A percentile compares a stretch with the other conserved stretches of the same genome.
Evolutionary conservation across 2,329 filamentous ascomycete species (phyloP).

Genomic region (Botrytis aclada): DNA sequence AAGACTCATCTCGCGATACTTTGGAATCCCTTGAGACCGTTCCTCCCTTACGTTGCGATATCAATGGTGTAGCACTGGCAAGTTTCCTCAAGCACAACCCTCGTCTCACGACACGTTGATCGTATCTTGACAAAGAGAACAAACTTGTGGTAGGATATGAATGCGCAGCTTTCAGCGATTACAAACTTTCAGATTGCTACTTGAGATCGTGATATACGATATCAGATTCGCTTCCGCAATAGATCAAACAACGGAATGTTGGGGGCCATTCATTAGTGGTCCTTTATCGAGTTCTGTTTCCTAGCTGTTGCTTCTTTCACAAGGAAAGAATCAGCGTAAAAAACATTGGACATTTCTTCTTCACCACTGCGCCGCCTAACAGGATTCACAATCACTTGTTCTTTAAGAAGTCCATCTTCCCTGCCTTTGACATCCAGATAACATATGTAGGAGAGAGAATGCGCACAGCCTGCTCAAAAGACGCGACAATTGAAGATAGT

Average conservation of each 20-base stretch:
- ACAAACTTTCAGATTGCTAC: not conserved
- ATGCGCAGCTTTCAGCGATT: slow-evolving; percentile 1
- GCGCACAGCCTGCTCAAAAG: not conserved
- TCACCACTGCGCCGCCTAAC: not conserved
- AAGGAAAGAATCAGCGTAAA: not conserved
- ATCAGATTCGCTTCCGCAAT: not conserved
- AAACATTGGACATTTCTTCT: not conserved
- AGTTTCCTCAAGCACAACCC: not conserved
- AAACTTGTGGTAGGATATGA: not conserved
- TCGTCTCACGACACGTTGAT: not conserved
- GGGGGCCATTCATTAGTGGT: not conserved
- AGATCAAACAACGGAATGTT: not conserved
- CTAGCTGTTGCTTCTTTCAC: not conserved
- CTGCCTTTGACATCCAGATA: not conserved
- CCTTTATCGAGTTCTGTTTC: not conserved
- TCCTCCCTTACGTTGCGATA: not conserved
- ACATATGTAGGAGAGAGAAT: not conserved
- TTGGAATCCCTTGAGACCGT: not conserved
- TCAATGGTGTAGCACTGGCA: not conserved
- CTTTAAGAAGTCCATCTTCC: not conserved
- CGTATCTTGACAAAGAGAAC: not conserved
- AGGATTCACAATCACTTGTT: not conserved
- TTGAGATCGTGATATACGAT: not conserved
- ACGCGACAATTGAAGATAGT: not conserved
- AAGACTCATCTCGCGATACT: not conserved